phyloP scores from a whole-genome alignment of 164 flowering plant genomes.

The Umbilicus rupestris region DNA sequence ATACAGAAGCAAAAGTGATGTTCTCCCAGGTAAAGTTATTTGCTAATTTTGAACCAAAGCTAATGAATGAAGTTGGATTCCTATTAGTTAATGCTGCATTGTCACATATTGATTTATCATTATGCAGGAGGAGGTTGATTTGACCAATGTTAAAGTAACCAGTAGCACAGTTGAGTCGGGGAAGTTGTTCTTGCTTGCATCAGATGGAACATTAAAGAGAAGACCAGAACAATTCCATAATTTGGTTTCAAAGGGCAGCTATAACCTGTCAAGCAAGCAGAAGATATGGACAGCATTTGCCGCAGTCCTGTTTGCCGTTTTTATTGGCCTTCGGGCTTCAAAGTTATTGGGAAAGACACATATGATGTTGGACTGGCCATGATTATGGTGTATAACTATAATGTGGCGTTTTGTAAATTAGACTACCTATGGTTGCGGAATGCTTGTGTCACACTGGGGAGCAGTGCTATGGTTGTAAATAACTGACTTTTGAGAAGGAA shows the following conservation, averaged over 20 bases:
- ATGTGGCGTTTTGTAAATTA: neutral
- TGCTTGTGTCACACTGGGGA: neutral
- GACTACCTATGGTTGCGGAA: neutral
- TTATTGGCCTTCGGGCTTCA: neutral
- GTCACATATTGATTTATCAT: neutral
- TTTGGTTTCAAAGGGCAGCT: neutral
- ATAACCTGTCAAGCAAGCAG: neutral
- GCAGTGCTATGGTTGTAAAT: neutral
- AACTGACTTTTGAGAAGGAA: neutral
- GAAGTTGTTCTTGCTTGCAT: neutral
- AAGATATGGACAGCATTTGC: conserved; percentile 5
- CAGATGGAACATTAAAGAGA: neutral
- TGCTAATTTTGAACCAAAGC: neutral
- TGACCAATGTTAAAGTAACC: neutral
- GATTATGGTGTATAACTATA: neutral
- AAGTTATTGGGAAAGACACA: neutral
- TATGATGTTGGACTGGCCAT: neutral
- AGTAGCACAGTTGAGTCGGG: neutral
- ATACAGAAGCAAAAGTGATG: neutral
- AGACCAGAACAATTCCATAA: neutral
- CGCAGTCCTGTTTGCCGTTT: neutral
- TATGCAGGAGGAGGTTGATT: neutral
- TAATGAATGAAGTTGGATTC: neutral
- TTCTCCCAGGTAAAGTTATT: neutral
- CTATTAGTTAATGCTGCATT: neutral